These are phyloP conservation scores for Podospora didyma DNA, from an alignment of 495 filamentous ascomycete species.

Conservation along the genomic window DNA sequence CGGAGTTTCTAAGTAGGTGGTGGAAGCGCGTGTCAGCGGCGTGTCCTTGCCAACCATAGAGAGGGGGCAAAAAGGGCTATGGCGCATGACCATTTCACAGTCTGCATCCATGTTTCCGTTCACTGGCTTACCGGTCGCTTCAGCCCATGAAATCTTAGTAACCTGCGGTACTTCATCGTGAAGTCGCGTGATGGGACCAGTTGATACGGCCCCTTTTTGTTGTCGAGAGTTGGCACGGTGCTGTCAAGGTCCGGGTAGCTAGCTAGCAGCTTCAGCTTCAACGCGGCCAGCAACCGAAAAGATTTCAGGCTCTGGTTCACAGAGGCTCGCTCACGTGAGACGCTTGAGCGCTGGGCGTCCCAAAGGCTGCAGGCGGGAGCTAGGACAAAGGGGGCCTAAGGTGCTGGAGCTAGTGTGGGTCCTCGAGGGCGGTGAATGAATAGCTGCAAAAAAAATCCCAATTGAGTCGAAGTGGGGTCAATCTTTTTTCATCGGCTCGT, in stretches of 20 bases:
- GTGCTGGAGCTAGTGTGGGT: neutral
- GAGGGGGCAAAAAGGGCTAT: no score
- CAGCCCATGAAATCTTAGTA: conserved; percentile 56
- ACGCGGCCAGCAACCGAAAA: conserved; percentile 16
- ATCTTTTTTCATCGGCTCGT: neutral
- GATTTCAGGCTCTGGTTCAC: conserved; percentile 12
- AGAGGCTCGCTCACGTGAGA: conserved; percentile 21
- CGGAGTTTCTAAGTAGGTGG: conserved; percentile 45
- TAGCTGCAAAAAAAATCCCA: conserved; percentile 7
- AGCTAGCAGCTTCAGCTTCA: neutral
- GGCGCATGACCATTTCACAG: no score
- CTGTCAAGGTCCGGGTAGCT: neutral
- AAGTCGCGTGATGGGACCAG: conserved; percentile 10
- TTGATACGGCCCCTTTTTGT: conserved; percentile 4
- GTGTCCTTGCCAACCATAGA: no score
- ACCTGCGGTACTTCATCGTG: conserved; percentile 52
- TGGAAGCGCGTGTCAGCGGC: neutral
- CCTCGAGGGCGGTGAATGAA: neutral
- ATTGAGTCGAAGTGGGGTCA: conserved; percentile 1
- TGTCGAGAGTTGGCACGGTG: conserved; percentile 2
- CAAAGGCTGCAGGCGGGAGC: neutral
- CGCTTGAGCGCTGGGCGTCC: neutral
- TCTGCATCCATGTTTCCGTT: neutral
- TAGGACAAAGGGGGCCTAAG: neutral
- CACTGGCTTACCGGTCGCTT: conserved; percentile 51